Base-by-base conservation (phyloP, 371 early-diverging fungal genomes). In the Apophysomyces variabilis region DNA sequence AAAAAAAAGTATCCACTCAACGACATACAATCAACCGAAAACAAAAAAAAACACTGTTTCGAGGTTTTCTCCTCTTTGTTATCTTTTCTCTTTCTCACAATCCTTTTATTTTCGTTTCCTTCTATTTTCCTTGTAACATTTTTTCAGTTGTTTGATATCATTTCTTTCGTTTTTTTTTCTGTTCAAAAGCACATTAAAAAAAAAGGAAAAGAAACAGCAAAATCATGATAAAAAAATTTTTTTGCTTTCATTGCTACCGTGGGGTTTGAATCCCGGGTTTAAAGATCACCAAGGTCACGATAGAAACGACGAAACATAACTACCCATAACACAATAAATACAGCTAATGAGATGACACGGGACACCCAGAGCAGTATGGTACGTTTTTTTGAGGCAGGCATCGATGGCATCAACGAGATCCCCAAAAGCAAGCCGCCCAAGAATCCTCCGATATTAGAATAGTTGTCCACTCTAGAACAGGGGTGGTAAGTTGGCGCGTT, bases 401-500 rank as follows among this genome's bases (percentile, higher is more conserved):
- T 50, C 18, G n/a, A 21, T 21, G 86, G 84, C 70, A 84, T 73
- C 35, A 83, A 70, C n/a, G 76, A 62, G 7, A 80, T 56, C 7
- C 83, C 80, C 7, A 83, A 58, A 44, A 86, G 45, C 57, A 86
- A 60, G 9, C 87, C 80, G 38, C 79, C 61, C 14, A 84, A 21
- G 46, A 85, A 81, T 13, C 87, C 86, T 56, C 92, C 93, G 60
- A 92, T 78, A 74, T 95, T 93, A 9, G 93, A 58, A 21, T 65
- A 72, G 36, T 64, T 85, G 61, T 85, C 85, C 66, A 87, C 86
- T 68, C 69, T 62, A 39, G 39, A 14, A 5, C 2, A 37, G 8
- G 41, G 43, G 8, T 26, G 9, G 18, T 43, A 50, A 18, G 57
- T 18, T 26, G 32, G 3, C 32, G 32, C 32, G 3, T 26, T 26